Percentiles rank a stretch among this genome's conserved stretches.
phyloP scores from a whole-genome alignment of 306 rosid species.

The Cucurbita moschata region DNA sequence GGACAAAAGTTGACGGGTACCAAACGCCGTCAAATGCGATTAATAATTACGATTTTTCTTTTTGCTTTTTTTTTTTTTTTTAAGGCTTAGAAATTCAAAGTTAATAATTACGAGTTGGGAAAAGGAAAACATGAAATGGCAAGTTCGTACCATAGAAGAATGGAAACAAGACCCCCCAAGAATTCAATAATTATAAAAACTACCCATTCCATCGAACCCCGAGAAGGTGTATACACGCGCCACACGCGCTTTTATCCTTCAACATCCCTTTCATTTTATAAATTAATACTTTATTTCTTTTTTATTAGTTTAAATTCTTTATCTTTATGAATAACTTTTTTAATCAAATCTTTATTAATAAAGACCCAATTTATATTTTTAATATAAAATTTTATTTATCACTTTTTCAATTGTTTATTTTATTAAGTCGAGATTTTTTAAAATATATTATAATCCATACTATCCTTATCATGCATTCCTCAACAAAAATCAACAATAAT shows the following conservation, averaged over 20 bases:
- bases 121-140: conserved; percentile 4
- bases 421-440: too few species aligned
- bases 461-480: too few species aligned
- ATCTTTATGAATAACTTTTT: too few species aligned
- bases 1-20: not conserved
- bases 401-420: too few species aligned
- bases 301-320: too few species aligned
- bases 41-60: not conserved
- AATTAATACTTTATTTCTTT: too few species aligned
- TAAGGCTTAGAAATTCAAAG: not conserved
- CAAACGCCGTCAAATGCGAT: not conserved
- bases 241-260: not conserved
- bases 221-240: not conserved
- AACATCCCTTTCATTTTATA: not conserved
- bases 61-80: not conserved
- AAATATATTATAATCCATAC: too few species aligned
- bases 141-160: conserved; percentile 3
- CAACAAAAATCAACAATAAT: too few species aligned
- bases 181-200: not conserved
- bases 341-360: too few species aligned
- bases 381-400: too few species aligned
- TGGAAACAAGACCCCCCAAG: not conserved
- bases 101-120: conserved; percentile 4
- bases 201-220: not conserved
- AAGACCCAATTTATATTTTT: too few species aligned